Base-by-base conservation (phyloP, 352 stramenopile species). In the Vaucheria bursata region DNA sequence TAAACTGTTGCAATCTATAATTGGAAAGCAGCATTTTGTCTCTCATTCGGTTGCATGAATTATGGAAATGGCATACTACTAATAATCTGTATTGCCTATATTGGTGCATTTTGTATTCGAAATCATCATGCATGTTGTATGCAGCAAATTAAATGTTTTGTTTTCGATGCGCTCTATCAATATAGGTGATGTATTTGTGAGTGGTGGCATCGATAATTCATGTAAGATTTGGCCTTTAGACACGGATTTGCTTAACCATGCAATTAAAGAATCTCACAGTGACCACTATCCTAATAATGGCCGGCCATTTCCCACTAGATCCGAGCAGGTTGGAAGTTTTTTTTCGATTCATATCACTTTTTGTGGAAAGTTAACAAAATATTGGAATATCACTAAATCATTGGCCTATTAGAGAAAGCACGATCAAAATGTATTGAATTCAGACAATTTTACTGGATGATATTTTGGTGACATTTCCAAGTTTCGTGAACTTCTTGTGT, bases 201-300 rank as follows among this genome's bases (percentile, higher is more conserved):
- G 88, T 29, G 87, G 87, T 0, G 91, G 91, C 29, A 95, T 96
- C 88, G 93, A 97, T 85, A 95, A 95, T 79, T 95, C 86, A 2
- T 87, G 97, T 71, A 96, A 96, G 77, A 85, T 97, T n/a, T 97
- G 93, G 93, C 89, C 91, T 74, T 87, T 96, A 25, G 88, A 92
- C 64, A 86, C 89, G 39, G 82, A 87, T 8, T 84, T 85, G 0
- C 86, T 94, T 71, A 85, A 90, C 73, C 87, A 75, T n/a, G 89
- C 89, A 1, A 91, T 93, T 52, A 79, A 83, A 36, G 89, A 89
- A 74, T 91, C 88, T 71, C 92, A 93, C 49, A 71, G 50, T 31
- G 80, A 75, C 29, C 85, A 90, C 52, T 84, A 87, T 31, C 87
- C 89, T 0, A 84, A 88, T 12, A 81, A 85, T 31, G 85, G 88